Evolutionary conservation across 371 early-diverging fungal genomes (phyloP).

Genomic region (Haplosporangium sp.): DNA sequence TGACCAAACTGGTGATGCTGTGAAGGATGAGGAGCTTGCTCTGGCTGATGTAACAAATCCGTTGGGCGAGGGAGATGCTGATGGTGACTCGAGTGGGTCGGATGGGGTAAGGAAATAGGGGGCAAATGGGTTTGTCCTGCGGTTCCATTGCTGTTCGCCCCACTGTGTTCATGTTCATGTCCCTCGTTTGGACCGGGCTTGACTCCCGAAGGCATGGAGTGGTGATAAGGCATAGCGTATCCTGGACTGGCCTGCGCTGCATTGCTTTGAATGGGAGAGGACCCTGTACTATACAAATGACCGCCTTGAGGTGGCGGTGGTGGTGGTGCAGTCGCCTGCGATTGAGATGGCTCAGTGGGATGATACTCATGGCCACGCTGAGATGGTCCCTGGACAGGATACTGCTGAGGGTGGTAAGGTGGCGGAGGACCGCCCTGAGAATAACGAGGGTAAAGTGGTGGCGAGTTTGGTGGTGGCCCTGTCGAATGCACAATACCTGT

Average conservation of each 20-base stretch:
- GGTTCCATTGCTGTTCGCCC: conserved; percentile 3
- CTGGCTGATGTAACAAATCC: conserved; percentile 29
- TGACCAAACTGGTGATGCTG: conserved; percentile 32
- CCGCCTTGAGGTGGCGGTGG: conserved; percentile 34
- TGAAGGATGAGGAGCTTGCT: conserved; percentile 20
- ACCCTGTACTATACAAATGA: conserved; percentile 35
- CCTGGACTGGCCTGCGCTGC: conserved; percentile 15
- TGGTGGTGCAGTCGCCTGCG: conserved; percentile 19
- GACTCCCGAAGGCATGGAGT: conserved; percentile 10
- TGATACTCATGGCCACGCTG: conserved; percentile 45
- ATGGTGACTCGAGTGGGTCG: conserved; percentile 28
- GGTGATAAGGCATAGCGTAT: conserved; percentile 29
- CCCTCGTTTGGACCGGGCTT: conserved; percentile 14
- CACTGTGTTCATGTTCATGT: conserved; percentile 27
- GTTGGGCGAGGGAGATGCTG: conserved; percentile 20
- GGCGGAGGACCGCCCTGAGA: conserved; percentile 24
- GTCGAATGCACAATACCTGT: conserved; percentile 50
- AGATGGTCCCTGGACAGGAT: conserved; percentile 20
- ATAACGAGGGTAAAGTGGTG: conserved; percentile 44
- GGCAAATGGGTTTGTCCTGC: conserved; percentile 35
- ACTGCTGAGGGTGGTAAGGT: conserved; percentile 36
- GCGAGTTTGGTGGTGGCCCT: conserved; percentile 29
- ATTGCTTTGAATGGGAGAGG: conserved; percentile 28
- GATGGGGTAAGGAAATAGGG: conserved; percentile 32
- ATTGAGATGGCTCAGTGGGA: conserved; percentile 30